Evolutionary conservation across 2,329 filamentous ascomycete species (phyloP), one percentile per base, ranked within the genome.

Genomic region (Apiospora saccharicola): DNA sequence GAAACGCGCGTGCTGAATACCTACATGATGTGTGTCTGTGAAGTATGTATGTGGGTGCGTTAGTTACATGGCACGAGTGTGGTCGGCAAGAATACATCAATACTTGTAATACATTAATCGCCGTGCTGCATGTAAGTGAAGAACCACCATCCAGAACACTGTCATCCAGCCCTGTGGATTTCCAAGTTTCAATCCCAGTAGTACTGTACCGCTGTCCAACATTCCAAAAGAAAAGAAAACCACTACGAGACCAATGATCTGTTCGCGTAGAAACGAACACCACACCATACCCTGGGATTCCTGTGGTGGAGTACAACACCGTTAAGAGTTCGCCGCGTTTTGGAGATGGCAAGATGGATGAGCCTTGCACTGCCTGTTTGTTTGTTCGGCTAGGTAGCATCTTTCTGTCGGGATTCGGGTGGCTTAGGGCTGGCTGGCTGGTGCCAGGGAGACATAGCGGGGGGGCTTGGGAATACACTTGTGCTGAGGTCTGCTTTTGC

Each of bases 371-470:
- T 41, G 57, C 34, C 57, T 64, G 7, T n/a, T 41, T 41, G 57
- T 64, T 64, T 41, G 30, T 37, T 37, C 53, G 53, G 30, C 30
- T 34, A 61, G 53, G n/a, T 30, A 30, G 26, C 26, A 61, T 61
- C 53, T 61, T 61, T n/a, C 57, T 41, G 57, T 41, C 57, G 57
- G 57, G 34, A 64, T 34, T 41, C 34, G 57, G 57, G 57, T 64
- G 57, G 34, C 57, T 64, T 64, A 64, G 57, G 57, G 57, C 57
- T 34, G 53, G 53, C 26, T 26, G 53, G 53, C 53, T 37, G 34
- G 57, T 64, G 57, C 57, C n/a, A 64, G 53, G 30, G 30, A 64
- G 57, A 19, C 30, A 64, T 64, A 37, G 57, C 57, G 34, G 30
- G 34, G 57, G 30, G 34, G 6, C 19, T 37, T 30, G 7, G 16